phyloP scores from a whole-genome alignment of 2,329 filamentous ascomycete species.

The Stylonectria norvegica region DNA sequence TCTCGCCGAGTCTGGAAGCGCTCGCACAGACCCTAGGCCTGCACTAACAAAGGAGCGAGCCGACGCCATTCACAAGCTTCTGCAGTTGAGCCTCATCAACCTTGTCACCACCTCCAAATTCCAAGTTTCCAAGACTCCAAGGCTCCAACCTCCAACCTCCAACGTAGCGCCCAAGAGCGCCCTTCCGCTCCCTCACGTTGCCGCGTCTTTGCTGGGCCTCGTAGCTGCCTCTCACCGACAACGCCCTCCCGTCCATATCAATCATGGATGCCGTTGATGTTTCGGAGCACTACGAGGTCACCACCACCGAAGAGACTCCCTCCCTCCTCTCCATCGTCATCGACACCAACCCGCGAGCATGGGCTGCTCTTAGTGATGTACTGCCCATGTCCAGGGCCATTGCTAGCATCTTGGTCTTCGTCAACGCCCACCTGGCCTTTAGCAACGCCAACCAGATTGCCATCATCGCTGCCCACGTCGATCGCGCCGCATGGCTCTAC shows the following conservation, averaged over 20 bases:
- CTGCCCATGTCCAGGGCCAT: slow-evolving; percentile 81
- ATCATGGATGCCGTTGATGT: slow-evolving; percentile 55
- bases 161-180: background rate
- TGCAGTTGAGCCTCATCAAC: slow-evolving; percentile 11
- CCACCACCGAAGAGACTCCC: slow-evolving; percentile 57
- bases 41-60: background rate
- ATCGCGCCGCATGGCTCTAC: slow-evolving; percentile 87
- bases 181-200: background rate
- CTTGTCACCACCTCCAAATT: background rate
- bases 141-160: background rate
- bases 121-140: background rate
- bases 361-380: slow-evolving; percentile 71
- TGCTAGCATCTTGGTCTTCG: slow-evolving; percentile 87
- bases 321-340: slow-evolving; percentile 88
- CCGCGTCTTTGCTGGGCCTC: slow-evolving; percentile 24
- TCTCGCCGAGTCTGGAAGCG: no score
- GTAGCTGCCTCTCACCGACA: slow-evolving; percentile 28
- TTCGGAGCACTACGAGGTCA: slow-evolving; percentile 58
- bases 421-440: slow-evolving; percentile 93
- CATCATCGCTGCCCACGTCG: slow-evolving; percentile 83
- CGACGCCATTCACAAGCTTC: slow-evolving; percentile 7
- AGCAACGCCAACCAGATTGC: slow-evolving; percentile 92
- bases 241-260: slow-evolving; percentile 18
- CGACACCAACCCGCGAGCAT: slow-evolving; percentile 94
- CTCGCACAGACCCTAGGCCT: slow-evolving; percentile 8